Base-by-base conservation (phyloP, 106 monocot genomes). In the Cymbidium sinense region DNA sequence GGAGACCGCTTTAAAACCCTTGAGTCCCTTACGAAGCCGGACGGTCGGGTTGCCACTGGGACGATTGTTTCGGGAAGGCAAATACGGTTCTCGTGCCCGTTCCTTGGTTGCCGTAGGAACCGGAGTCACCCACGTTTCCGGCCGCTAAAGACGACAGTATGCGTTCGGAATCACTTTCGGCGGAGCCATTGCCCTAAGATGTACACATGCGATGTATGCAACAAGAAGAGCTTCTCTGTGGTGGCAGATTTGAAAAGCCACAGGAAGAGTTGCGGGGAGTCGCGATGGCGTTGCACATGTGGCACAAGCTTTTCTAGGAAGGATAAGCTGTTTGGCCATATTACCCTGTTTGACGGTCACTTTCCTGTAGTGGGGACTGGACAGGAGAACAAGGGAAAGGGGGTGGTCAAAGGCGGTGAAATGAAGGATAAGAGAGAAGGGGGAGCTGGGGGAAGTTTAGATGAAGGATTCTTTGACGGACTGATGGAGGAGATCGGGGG, bases 241-340 rank as follows among this genome's bases (percentile, higher is more conserved):
- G 9, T 87, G 74, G 81, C 90, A 17, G 93, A 90, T 50, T 77
- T 90, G 21, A 84, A 70, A 77, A 86, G 79, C 69, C 93, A 93
- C 41, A 17, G 78, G 79, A 90, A 84, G 81, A 81, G 82, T 78
- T 93, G 93, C 71, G 93, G 93, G 15, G 79, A 77, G 50, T 41
- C 12, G 23, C 83, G 29, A 71, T 90, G 93, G 88, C 64, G 84
- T 74, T 93, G 93, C 80, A 82, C 90, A 10, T 93, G 93, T 27
- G 93, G 93, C 33, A 90, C 90, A 18, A 83, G 69, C 54, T 93
- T 93, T 70, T 93, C 90, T 10, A 75, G 90, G 82, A 93, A 93
- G 82, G 93, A 93, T 43, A 93, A 93, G 88, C 84, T 93, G 21
- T 86, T 93, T 44, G 93, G 93, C 2, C 93, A 93, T 69, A 58